Evolutionary conservation across 805 yeast genomes (phyloP).

Genomic region (Yarrowia sp.): DNA sequence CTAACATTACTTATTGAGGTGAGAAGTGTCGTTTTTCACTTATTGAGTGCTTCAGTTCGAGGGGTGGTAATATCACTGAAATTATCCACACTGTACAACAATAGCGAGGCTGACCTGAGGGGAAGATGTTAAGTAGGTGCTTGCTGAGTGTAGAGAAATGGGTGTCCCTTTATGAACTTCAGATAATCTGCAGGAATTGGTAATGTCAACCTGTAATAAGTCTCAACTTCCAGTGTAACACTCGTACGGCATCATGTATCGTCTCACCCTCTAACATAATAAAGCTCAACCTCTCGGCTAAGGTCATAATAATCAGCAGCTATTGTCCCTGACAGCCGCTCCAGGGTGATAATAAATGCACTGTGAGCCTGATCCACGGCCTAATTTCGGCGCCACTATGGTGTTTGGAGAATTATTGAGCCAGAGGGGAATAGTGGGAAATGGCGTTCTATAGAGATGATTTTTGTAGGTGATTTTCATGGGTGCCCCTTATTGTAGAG

Average conservation of each 20-base stretch:
- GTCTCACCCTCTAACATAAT: background rate
- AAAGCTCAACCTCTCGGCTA: background rate
- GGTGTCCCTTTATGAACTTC: no score
- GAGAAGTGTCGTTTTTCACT: background rate
- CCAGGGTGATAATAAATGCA: background rate
- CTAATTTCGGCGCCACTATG: background rate
- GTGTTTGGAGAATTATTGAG: no score
- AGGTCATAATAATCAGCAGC: background rate
- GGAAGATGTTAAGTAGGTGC: no score
- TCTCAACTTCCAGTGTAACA: no score
- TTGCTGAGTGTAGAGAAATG: no score
- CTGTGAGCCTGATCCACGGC: background rate
- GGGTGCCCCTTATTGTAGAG: no score
- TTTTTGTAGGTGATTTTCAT: no score
- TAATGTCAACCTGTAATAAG: no score
- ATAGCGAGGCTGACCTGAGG: background rate
- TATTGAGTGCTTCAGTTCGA: background rate
- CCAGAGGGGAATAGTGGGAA: no score
- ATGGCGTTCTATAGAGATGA: no score
- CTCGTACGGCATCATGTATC: no score
- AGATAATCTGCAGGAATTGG: no score
- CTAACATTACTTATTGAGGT: conserved; percentile 8
- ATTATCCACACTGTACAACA: background rate
- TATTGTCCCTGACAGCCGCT: conserved; percentile 3
- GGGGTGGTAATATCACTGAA: conserved; percentile 1